phyloP scores from a whole-genome alignment of 257 asterid genomes.

The Penstemon eatonii region DNA sequence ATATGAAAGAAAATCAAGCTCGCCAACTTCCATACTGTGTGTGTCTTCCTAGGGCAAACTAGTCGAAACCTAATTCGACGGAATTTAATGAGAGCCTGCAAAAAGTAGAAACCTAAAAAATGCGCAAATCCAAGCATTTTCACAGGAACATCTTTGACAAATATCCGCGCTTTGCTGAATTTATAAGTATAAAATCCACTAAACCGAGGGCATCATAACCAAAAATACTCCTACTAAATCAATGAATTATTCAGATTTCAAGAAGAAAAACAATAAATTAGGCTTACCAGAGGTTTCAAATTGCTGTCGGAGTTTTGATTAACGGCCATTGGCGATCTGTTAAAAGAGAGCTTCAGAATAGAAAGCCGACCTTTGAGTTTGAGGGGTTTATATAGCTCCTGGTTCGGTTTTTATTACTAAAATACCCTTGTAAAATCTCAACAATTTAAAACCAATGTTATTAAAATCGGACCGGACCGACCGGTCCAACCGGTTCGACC shows the following conservation, averaged over 20 bases:
- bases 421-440: conserved; percentile 23
- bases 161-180: not conserved
- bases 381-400: conserved; percentile 26
- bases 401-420: conserved; percentile 30
- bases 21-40: not conserved
- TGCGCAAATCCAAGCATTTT: not conserved
- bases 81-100: not conserved
- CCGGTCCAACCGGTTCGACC: too few species aligned
- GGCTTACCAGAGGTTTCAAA: conserved; percentile 27
- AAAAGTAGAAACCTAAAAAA: not conserved
- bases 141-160: not conserved
- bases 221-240: not conserved
- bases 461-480: too few species aligned
- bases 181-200: conserved; percentile 13
- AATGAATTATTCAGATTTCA: not conserved
- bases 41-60: not conserved
- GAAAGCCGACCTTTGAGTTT: conserved; percentile 19
- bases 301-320: conserved; percentile 21
- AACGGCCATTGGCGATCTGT: conserved; percentile 33
- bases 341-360: not conserved
- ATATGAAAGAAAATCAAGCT: not conserved
- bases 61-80: not conserved
- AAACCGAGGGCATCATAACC: conserved; percentile 7
- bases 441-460: too few species aligned
- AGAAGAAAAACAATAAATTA: not conserved